A percentile compares a stretch with the other conserved stretches of the same genome.
Evolutionary conservation across 495 filamentous ascomycete species (phyloP).

Genomic region (Pyrenopolyporus hunteri): DNA sequence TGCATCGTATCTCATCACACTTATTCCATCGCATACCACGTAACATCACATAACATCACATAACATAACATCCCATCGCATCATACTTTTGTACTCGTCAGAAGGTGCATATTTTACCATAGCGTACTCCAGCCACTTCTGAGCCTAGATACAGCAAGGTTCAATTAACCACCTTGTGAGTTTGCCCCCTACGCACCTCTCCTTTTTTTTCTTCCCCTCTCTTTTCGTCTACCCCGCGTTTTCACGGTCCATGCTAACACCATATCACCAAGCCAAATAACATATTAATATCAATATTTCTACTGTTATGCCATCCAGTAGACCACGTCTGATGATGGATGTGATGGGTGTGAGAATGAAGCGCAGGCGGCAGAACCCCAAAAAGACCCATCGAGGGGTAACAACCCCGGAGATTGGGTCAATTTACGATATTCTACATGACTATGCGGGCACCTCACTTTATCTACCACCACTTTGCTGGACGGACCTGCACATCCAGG

Average conservation of each 20-base stretch:
- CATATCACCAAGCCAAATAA: background rate
- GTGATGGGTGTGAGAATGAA: background rate
- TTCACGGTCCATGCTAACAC: conserved; percentile 1
- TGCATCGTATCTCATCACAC: conserved; percentile 4
- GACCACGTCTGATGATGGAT: background rate
- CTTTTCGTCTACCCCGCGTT: no score
- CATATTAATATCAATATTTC: background rate
- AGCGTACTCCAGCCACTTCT: no score
- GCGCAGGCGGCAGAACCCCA: conserved; percentile 17
- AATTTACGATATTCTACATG: conserved; percentile 54
- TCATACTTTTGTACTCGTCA: no score
- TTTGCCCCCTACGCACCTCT: background rate
- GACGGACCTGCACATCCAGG: conserved; percentile 50
- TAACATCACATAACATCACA: no score
- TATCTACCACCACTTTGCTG: conserved; percentile 52
- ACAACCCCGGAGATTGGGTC: conserved; percentile 49
- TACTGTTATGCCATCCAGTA: conserved; percentile 1
- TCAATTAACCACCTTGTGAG: background rate
- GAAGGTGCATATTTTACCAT: no score
- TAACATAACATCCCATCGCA: no score
- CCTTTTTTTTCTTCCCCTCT: background rate
- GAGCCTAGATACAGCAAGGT: background rate
- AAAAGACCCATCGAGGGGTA: conserved; percentile 15
- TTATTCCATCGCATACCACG: no score
- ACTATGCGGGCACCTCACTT: conserved; percentile 48